A percentile compares a stretch with the other conserved stretches of the same genome.
These are phyloP conservation scores for Furcasterigmium sp. DNA, from an alignment of 2,329 filamentous ascomycete species.

Conservation along the genomic window DNA sequence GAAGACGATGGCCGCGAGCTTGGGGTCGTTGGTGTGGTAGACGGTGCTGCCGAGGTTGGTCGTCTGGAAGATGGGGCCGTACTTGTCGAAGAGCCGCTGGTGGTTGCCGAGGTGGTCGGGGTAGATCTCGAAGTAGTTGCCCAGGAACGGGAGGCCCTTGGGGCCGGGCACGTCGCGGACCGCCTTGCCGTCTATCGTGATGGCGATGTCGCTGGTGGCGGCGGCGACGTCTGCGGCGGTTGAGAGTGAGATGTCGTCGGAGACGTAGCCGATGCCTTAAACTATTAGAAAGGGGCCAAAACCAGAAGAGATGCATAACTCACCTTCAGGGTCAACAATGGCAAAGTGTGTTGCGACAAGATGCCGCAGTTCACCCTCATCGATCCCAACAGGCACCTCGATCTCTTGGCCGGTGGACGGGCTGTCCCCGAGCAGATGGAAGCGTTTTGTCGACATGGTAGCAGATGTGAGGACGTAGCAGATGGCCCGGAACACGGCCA, in stretches of 20 bases:
- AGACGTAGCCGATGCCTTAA: constrained; percentile 31
- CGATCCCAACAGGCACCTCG: constrained; percentile 25
- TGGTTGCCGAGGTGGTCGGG: constrained; percentile 55
- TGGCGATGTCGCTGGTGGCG: constrained; percentile 25
- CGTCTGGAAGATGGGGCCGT: constrained; percentile 46
- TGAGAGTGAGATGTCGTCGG: constrained; percentile 22
- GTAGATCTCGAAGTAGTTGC: constrained; percentile 49
- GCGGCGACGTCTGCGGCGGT: constrained; percentile 28
- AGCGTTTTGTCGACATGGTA: constrained; percentile 30
- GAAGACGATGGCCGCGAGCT: constrained; percentile 38
- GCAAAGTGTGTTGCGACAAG: constrained; percentile 35
- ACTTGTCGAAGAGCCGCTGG: constrained; percentile 46
- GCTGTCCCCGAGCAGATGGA: constrained; percentile 36
- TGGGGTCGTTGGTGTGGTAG: constrained; percentile 47
- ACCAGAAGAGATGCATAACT: background rate
- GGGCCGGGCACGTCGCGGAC: constrained; percentile 47
- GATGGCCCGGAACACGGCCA: no score
- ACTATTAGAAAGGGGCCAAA: background rate
- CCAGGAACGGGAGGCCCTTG: constrained; percentile 39
- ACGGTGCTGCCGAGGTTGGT: constrained; percentile 42
- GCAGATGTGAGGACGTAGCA: no score
- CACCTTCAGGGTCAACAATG: constrained; percentile 35
- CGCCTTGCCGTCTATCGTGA: constrained; percentile 42
- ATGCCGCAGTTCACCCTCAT: constrained; percentile 30
- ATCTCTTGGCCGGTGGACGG: constrained; percentile 28